Base-by-base conservation (phyloP, 2,329 filamentous ascomycete species). In the Calycina herbarum region DNA sequence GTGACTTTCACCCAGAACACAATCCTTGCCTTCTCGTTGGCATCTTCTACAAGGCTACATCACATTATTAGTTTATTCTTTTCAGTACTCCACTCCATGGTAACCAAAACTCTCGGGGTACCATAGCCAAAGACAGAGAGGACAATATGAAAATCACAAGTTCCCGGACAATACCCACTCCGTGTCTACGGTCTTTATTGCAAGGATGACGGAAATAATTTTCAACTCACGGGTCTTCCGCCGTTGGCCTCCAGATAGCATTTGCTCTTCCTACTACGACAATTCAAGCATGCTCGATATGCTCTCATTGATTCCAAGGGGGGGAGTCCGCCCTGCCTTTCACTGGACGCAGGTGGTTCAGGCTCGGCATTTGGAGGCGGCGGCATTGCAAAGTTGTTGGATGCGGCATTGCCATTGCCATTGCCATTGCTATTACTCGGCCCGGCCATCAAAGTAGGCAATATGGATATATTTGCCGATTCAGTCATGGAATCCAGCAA, bases 281-380 rank as follows among this genome's bases (percentile, higher is more conserved):
- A 76, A 65, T 76, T 74, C 5, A 76, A 63, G 68, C 74, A 76
- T 8, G 74, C 74, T 17, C 74, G 69, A 63, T 76, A 76, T 0
- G 74, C 74, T 65, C 74, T 69, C 74, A 76, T 76, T 5, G 69
- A 64, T 66, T 76, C 74, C 48, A 73, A 45, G 13, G 48, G 48
- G 15, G 48, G 48, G 13, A 54, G 48, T 27, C 48, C 48, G 2
- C 48, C 24, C 11, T 24, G 20, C 8, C 20, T 24, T 3, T 54
- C 48, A 54, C 2, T 24, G 48, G 48, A 24, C 27, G 48, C 20
- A 13, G 48, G 13, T 17, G 38, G 13, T 13, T 54, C 48, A 4
- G 48, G n/a, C 20, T 24, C 48, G 20, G 48, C 20, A 54, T 54
- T 54, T 54, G 48, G 48, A 54, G 48, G 48, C 11, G 48, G 48